These are phyloP conservation scores for Silene coronaria DNA, from an alignment of 179 eudicot genomes.

Conservation along the genomic window DNA sequence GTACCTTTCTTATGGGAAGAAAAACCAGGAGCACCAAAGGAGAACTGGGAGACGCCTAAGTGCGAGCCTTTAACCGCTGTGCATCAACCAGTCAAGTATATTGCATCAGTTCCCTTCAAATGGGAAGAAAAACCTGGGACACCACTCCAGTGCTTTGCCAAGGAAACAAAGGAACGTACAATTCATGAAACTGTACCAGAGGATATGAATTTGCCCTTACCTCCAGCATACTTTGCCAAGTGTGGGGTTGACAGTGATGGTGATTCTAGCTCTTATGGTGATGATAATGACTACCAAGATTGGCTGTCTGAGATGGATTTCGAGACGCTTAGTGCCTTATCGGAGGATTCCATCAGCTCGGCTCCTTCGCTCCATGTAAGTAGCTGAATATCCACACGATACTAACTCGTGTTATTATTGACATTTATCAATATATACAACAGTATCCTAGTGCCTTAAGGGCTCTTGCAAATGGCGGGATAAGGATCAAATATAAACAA, in stretches of 20 bases:
- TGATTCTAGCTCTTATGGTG: slow-evolving; percentile 22
- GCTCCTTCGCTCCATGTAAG: slow-evolving; percentile 21
- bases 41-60: slow-evolving; percentile 51
- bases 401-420: background rate
- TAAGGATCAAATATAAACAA: too few species aligned
- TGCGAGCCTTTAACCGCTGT: slow-evolving; percentile 12
- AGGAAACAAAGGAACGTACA: slow-evolving; percentile 15
- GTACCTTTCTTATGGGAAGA: slow-evolving; percentile 90
- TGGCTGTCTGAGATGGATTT: slow-evolving; percentile 38
- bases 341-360: slow-evolving; percentile 40
- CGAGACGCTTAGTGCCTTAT: slow-evolving; percentile 28
- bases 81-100: slow-evolving; percentile 41
- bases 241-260: slow-evolving; percentile 23
- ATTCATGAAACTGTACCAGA: slow-evolving; percentile 23
- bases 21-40: slow-evolving; percentile 65
- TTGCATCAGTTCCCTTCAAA: slow-evolving; percentile 63
- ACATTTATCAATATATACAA: background rate
- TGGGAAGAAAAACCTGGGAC: slow-evolving; percentile 96
- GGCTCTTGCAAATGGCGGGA: background rate
- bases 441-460: background rate
- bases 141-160: slow-evolving; percentile 49
- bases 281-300: slow-evolving; percentile 30
- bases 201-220: slow-evolving; percentile 23
- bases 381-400: background rate
- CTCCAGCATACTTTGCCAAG: slow-evolving; percentile 33